phyloP scores from a whole-genome alignment of 345 rosid genomes.

The Eucalyptus guilfoylei region DNA sequence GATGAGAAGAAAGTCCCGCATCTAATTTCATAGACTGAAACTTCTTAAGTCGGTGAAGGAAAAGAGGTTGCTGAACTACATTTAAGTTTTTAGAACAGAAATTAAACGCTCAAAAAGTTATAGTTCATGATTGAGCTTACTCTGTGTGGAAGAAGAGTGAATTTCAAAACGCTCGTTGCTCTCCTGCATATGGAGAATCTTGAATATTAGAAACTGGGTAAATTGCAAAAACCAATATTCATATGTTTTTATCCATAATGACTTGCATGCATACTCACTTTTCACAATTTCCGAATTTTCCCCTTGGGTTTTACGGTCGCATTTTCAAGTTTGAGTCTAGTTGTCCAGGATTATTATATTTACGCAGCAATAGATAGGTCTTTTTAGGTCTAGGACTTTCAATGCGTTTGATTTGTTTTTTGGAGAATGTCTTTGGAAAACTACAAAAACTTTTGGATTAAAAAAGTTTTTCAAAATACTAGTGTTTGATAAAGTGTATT shows the following conservation, averaged over 20 bases:
- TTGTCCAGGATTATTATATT: not conserved
- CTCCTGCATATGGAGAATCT: not conserved
- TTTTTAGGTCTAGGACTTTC: not conserved
- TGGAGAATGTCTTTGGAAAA: not conserved
- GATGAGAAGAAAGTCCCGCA: not conserved
- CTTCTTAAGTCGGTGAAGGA: not conserved
- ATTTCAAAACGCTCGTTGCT: not conserved
- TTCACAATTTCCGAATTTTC: not conserved
- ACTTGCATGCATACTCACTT: not conserved
- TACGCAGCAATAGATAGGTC: not conserved
- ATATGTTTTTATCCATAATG: not conserved
- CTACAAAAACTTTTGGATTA: no score
- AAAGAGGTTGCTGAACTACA: not conserved
- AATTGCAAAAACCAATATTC: not conserved
- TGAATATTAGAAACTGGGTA: not conserved
- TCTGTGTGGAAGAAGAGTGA: not conserved
- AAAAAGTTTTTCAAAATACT: not conserved
- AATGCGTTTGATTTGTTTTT: not conserved
- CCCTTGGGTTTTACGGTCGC: not conserved
- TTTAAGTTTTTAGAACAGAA: not conserved
- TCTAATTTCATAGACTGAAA: not conserved
- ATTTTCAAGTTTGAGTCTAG: not conserved
- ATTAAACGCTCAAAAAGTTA: not conserved
- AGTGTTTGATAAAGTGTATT: no score
- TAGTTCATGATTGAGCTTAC: not conserved